phyloP scores from a whole-genome alignment of 345 rosid species.

The Gossypium thurberi region DNA sequence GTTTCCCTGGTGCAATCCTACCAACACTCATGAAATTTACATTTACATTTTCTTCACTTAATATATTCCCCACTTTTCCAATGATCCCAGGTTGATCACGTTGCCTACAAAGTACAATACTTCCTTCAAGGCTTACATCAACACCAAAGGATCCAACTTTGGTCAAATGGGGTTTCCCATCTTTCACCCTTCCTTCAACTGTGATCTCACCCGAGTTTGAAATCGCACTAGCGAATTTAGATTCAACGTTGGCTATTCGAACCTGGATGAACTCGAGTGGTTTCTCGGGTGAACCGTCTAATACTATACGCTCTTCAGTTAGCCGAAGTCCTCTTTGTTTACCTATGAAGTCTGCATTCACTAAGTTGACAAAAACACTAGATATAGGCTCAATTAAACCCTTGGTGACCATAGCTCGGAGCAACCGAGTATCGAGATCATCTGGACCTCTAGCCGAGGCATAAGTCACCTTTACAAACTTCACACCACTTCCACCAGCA shows the following conservation, averaged over 20 bases:
- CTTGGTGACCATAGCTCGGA: constrained; percentile 65
- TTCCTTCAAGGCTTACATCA: constrained; percentile 82
- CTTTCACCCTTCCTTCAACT: constrained; percentile 66
- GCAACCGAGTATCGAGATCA: constrained; percentile 69
- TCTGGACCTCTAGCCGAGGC: constrained; percentile 62
- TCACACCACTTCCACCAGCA: constrained; percentile 64
- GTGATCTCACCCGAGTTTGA: constrained; percentile 49
- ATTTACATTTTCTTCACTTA: constrained; percentile 61
- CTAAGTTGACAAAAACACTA: constrained; percentile 52
- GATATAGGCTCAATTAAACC: constrained; percentile 66
- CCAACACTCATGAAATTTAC: constrained; percentile 69
- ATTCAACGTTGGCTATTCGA: constrained; percentile 56
- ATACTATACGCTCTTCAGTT: constrained; percentile 42
- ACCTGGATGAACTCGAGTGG: constrained; percentile 63
- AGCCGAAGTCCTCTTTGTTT: constrained; percentile 57
- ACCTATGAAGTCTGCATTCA: constrained; percentile 63
- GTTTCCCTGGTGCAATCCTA: constrained; percentile 45
- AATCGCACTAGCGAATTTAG: constrained; percentile 63
- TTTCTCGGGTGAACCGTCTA: constrained; percentile 51
- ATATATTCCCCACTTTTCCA: constrained; percentile 51
- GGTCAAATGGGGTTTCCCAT: constrained; percentile 54
- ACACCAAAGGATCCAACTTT: constrained; percentile 59
- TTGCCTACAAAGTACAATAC: constrained; percentile 24
- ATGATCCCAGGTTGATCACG: constrained; percentile 68
- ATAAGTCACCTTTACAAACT: constrained; percentile 45